These are phyloP conservation scores for Phyllosticta citrichinensis DNA, from an alignment of 2,329 filamentous ascomycete genomes.

Conservation along the genomic window DNA sequence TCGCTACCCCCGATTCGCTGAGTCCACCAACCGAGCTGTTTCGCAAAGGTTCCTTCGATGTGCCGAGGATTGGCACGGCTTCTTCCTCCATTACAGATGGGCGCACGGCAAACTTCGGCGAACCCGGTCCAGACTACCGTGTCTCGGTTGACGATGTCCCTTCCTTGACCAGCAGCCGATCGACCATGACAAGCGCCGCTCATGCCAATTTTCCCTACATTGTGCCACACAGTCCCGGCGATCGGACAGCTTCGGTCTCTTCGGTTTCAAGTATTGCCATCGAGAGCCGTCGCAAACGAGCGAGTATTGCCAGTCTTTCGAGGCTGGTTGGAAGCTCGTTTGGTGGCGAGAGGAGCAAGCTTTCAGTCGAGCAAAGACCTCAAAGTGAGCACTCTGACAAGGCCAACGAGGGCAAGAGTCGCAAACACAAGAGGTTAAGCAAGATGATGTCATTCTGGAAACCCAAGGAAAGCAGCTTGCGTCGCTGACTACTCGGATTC, in stretches of 20 bases:
- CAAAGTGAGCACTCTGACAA: constrained; percentile 42
- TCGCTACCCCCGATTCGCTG: constrained; percentile 54
- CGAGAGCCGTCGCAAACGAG: constrained; percentile 57
- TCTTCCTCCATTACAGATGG: constrained; percentile 65
- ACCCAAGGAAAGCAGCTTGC: constrained; percentile 20
- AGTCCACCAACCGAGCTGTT: constrained; percentile 44
- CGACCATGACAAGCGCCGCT: constrained; percentile 62
- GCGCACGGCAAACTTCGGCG: constrained; percentile 61
- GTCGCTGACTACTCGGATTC: not conserved
- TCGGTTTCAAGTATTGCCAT: constrained; percentile 29
- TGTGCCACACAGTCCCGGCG: constrained; percentile 33
- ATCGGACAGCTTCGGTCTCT: constrained; percentile 31
- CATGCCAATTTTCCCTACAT: constrained; percentile 35
- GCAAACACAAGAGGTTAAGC: constrained; percentile 60
- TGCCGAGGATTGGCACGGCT: constrained; percentile 62
- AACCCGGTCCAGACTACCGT: constrained; percentile 60
- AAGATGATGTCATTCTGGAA: constrained; percentile 76
- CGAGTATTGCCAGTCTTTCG: constrained; percentile 67
- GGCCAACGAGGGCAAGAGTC: constrained; percentile 53
- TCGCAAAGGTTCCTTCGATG: constrained; percentile 55
- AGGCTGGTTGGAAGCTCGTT: constrained; percentile 55
- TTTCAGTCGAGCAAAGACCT: constrained; percentile 53
- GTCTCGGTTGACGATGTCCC: constrained; percentile 66
- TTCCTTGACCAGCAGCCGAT: constrained; percentile 65
- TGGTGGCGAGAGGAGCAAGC: constrained; percentile 58